Evolutionary conservation across 2,329 filamentous ascomycete genomes (phyloP).

Genomic region (Botrytis fabae): DNA sequence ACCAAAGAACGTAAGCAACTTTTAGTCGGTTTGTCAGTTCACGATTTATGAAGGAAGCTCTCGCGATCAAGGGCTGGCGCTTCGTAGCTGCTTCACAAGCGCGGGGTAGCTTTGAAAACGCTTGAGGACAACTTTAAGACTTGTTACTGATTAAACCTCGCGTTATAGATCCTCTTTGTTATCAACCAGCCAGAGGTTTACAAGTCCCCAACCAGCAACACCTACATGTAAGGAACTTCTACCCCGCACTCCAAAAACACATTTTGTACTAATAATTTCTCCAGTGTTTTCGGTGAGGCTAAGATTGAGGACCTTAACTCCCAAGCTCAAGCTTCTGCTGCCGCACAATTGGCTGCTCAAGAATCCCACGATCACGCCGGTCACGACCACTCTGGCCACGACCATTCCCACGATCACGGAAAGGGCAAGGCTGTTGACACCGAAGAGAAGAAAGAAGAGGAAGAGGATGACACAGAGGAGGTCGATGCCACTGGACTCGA

Average conservation of each 20-base stretch:
- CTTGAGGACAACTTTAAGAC: neutral
- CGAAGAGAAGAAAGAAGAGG: conserved; percentile 70
- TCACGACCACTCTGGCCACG: conserved; percentile 58
- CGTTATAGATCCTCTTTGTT: conserved; percentile 87
- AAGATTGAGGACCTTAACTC: conserved; percentile 99
- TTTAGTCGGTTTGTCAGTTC: neutral
- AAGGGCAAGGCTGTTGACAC: conserved; percentile 60
- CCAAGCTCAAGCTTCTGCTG: conserved; percentile 91
- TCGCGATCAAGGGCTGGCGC: neutral
- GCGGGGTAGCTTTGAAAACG: conserved; percentile 4
- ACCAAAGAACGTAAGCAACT: conserved; percentile 90
- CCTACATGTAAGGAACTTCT: conserved; percentile 81
- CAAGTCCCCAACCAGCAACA: conserved; percentile 99
- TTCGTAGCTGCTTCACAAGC: conserved; percentile 6
- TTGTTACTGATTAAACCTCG: conserved; percentile 27
- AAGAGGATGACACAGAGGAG: conserved; percentile 93
- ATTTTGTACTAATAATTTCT: conserved; percentile 25
- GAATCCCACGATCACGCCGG: conserved; percentile 54
- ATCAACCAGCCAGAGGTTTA: conserved; percentile 99
- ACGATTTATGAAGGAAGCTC: conserved; percentile 2
- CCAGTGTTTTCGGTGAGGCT: conserved; percentile 97
- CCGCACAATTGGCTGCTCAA: conserved; percentile 85
- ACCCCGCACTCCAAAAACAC: conserved; percentile 1
- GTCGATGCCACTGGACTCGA: conserved; percentile 93
- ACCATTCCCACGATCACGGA: conserved; percentile 63